A percentile compares a stretch with the other conserved stretches of the same genome.
Conservation (phyloP, 2,329 filamentous ascomycete genomes). For the Stemphylium lycopersici region DNA sequence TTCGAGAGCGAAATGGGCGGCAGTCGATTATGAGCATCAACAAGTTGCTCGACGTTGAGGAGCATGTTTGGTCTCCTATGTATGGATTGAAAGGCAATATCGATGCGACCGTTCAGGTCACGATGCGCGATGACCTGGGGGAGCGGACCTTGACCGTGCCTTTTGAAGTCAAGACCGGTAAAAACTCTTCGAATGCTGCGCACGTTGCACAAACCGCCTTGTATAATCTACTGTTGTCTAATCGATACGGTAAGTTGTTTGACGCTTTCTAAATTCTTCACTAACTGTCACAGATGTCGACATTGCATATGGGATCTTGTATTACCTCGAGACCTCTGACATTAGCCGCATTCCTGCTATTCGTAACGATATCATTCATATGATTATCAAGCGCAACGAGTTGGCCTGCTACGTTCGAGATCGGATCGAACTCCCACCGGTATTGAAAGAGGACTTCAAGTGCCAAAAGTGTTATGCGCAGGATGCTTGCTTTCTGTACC, state of each 20-base stretch:
- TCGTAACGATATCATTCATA: constrained; percentile 86
- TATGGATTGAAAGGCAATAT: constrained; percentile 98
- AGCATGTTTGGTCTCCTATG: constrained; percentile 98
- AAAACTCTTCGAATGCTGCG: constrained; percentile 74
- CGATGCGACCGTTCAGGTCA: constrained; percentile 91
- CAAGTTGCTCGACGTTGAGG: constrained; percentile 94
- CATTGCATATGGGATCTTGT: constrained; percentile 86
- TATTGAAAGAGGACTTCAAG: constrained; percentile 80
- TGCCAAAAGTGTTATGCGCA: constrained; percentile 92
- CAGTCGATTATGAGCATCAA: constrained; percentile 83
- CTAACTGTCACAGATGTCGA: constrained; percentile 69
- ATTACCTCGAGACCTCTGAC: constrained; percentile 91
- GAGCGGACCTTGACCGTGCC: constrained; percentile 79
- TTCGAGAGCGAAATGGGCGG: constrained; percentile 79
- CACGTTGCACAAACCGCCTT: constrained; percentile 94
- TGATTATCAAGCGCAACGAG: constrained; percentile 95
- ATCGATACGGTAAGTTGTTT: constrained; percentile 72
- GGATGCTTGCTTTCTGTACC: constrained; percentile 88
- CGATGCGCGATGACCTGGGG: constrained; percentile 73
- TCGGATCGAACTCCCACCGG: constrained; percentile 79
- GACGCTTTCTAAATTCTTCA: not conserved
- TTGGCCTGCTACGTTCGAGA: constrained; percentile 85
- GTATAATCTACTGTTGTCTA: constrained; percentile 89
- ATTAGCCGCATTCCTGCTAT: constrained; percentile 85
- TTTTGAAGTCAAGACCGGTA: constrained; percentile 95